phyloP scores from a whole-genome alignment of 2,329 filamentous ascomycete species.

The Coniella vitis region DNA sequence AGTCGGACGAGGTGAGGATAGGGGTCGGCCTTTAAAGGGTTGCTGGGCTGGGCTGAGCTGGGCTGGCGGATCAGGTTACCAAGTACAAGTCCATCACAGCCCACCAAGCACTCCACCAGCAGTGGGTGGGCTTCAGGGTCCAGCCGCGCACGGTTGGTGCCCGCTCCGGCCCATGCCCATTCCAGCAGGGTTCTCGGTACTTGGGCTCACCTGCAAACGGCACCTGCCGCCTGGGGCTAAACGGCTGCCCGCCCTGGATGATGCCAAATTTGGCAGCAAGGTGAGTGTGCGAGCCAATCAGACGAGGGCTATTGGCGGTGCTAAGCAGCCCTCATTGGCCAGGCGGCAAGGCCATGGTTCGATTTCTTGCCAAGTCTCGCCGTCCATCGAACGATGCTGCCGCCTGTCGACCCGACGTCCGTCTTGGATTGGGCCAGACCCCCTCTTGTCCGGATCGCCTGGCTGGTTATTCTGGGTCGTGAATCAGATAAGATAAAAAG shows the following conservation, averaged over 20 bases:
- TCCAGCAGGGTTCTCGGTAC: neutral
- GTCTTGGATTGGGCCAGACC: too few species aligned
- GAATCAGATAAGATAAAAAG: too few species aligned
- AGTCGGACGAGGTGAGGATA: neutral
- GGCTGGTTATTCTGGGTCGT: too few species aligned
- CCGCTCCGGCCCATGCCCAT: too few species aligned
- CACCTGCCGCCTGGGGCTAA: conserved; percentile 4
- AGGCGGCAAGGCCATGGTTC: neutral
- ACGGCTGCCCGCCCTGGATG: neutral
- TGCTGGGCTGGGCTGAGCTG: neutral
- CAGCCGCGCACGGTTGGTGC: neutral
- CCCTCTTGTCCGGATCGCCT: too few species aligned
- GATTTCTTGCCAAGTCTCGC: neutral
- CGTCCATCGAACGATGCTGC: conserved; percentile 11
- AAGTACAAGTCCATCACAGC: neutral
- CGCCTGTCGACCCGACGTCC: neutral
- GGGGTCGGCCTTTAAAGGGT: neutral
- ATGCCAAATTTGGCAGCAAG: neutral
- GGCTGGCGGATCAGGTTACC: neutral
- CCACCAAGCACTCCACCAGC: too few species aligned
- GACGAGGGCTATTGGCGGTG: neutral
- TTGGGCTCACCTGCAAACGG: neutral
- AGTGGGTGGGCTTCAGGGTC: neutral
- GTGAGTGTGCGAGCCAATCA: conserved; percentile 6
- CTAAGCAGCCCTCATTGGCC: conserved; percentile 4